Percentiles rank a stretch among this genome's conserved stretches.
Conservation (phyloP, 495 filamentous ascomycete genomes). For the Sphaerosporella brunnea region DNA sequence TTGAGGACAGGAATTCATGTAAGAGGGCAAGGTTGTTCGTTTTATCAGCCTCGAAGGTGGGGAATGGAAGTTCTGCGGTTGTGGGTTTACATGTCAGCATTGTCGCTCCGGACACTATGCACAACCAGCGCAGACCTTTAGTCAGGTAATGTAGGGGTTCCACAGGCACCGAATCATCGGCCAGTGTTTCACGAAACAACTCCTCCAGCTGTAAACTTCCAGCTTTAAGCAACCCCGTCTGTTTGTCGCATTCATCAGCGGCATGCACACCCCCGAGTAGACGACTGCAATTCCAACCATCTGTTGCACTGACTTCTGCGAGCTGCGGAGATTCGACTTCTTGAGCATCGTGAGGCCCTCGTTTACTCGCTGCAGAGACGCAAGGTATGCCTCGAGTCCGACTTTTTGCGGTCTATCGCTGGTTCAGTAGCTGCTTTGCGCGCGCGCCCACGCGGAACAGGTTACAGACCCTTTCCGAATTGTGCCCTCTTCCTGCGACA, state of each 20-base stretch:
- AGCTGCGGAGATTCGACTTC: constrained; percentile 70
- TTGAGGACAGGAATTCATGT: constrained; percentile 38
- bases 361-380: constrained; percentile 71
- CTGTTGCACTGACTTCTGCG: constrained; percentile 74
- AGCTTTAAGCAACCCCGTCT: constrained; percentile 53
- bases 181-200: constrained; percentile 55
- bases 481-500: constrained; percentile 73
- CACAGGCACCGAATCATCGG: constrained; percentile 52
- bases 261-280: background rate
- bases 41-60: constrained; percentile 40
- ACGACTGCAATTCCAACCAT: constrained; percentile 13
- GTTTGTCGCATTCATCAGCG: constrained; percentile 15
- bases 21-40: constrained; percentile 41
- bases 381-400: constrained; percentile 69
- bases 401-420: constrained; percentile 48
- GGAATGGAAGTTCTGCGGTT: constrained; percentile 45
- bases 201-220: constrained; percentile 70
- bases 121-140: constrained; percentile 37
- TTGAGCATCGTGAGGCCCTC: constrained; percentile 64
- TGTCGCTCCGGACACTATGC: no score
- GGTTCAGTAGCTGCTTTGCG: background rate
- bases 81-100: no score
- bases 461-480: constrained; percentile 56
- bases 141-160: constrained; percentile 87
- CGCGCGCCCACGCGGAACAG: background rate